These are phyloP conservation scores for Allomyces arbusculus DNA, from an alignment of 192 early-diverging fungal genomes.

Conservation along the genomic window DNA sequence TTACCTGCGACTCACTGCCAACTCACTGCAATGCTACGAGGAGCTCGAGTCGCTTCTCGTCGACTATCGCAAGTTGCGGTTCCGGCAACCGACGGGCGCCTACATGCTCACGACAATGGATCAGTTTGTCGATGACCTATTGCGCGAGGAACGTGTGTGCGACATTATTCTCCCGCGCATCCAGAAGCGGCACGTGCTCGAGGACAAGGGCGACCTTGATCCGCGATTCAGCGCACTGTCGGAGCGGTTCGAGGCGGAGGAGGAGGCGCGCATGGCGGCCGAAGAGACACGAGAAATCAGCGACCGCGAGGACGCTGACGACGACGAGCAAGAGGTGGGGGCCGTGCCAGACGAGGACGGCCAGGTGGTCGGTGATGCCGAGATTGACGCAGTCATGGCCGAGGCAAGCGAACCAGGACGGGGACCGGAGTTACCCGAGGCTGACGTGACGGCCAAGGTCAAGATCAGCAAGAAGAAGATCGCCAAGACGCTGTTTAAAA, in stretches of 20 bases:
- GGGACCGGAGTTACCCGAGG: too few species aligned
- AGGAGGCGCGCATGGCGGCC: background rate
- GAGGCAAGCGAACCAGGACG: too few species aligned
- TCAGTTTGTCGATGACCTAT: conserved; percentile 70
- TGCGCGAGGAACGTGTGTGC: conserved; percentile 59
- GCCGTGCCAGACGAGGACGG: background rate
- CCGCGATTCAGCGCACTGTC: conserved; percentile 59
- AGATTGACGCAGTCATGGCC: too few species aligned
- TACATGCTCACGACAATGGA: conserved; percentile 56
- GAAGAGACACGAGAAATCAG: background rate
- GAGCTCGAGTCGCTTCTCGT: conserved; percentile 66
- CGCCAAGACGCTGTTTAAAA: background rate
- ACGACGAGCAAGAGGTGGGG: background rate
- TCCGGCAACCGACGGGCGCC: conserved; percentile 17
- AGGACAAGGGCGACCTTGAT: conserved; percentile 63
- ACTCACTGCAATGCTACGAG: conserved; percentile 56
- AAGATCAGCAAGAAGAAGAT: background rate
- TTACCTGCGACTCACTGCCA: conserved; percentile 67
- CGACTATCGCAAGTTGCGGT: conserved; percentile 70
- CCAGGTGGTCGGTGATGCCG: background rate
- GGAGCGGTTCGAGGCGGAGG: conserved; percentile 8
- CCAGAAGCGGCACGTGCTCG: conserved; percentile 54
- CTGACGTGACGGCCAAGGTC: background rate
- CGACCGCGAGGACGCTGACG: background rate
- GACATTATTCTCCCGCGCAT: conserved; percentile 77